phyloP scores from a whole-genome alignment of 2,329 filamentous ascomycete genomes.

The Aspergillus amoenus region DNA sequence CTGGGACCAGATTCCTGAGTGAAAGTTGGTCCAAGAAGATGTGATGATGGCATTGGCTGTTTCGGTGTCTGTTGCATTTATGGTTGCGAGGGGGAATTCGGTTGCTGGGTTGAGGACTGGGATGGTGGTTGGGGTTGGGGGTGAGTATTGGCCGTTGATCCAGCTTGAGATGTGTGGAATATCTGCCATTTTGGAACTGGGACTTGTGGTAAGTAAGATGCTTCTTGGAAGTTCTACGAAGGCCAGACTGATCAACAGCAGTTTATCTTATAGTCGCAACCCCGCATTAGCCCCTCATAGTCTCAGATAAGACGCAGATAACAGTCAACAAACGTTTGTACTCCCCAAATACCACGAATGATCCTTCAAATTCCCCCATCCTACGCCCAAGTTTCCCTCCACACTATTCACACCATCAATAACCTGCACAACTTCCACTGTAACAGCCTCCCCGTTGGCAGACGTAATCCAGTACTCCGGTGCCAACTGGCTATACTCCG shows the following conservation, averaged over 20 bases:
- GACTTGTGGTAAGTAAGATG: background rate
- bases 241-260: background rate
- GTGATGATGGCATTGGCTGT: conserved; percentile 54
- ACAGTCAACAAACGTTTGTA: conserved; percentile 2
- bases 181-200: conserved; percentile 9
- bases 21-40: conserved; percentile 39
- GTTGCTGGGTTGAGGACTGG: conserved; percentile 32
- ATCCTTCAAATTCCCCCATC: background rate
- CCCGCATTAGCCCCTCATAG: background rate
- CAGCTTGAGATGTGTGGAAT: conserved; percentile 31
- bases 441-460: background rate
- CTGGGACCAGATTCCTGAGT: conserved; percentile 57
- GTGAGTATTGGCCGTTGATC: conserved; percentile 27
- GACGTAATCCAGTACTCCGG: conserved; percentile 17
- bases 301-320: conserved; percentile 2
- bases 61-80: conserved; percentile 58
- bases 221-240: background rate
- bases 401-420: conserved; percentile 18
- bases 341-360: conserved; percentile 9
- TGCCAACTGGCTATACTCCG: conserved; percentile 12
- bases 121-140: conserved; percentile 17
- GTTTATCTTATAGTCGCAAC: background rate
- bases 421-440: conserved; percentile 31
- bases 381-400: conserved; percentile 6
- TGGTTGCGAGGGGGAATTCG: conserved; percentile 28